A percentile compares a stretch with the other conserved stretches of the same genome.
phyloP scores from a whole-genome alignment of 371 early-diverging fungal species.

The Actinomucor elegans region DNA sequence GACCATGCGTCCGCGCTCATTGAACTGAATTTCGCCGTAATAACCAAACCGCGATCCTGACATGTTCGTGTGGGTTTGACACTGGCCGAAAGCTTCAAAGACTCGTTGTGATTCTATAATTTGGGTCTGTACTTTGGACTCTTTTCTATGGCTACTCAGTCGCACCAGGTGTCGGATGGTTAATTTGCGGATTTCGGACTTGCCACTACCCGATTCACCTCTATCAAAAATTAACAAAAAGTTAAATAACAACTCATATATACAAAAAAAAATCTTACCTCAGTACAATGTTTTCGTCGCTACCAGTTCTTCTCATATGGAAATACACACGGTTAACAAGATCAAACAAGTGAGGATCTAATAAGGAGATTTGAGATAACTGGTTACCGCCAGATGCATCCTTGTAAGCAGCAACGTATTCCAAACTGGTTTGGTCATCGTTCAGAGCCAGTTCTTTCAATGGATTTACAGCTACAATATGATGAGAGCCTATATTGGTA shows the following conservation, averaged over 20 bases:
- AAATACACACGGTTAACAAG: constrained; percentile 64
- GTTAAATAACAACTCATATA: constrained; percentile 1
- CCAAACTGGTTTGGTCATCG: constrained; percentile 64
- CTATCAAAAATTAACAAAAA: constrained; percentile 49
- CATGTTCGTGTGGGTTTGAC: constrained; percentile 64
- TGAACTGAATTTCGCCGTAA: constrained; percentile 88
- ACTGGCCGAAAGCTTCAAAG: constrained; percentile 84
- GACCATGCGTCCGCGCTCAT: constrained; percentile 58
- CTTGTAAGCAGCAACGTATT: constrained; percentile 72
- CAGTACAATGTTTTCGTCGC: constrained; percentile 73
- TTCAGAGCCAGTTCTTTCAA: constrained; percentile 41
- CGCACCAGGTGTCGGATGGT: constrained; percentile 69
- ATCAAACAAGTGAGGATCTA: constrained; percentile 85
- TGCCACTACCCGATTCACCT: constrained; percentile 88
- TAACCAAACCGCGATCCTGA: constrained; percentile 87
- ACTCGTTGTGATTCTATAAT: constrained; percentile 72
- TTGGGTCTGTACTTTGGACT: constrained; percentile 73
- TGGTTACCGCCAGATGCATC: constrained; percentile 37
- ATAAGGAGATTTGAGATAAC: not conserved
- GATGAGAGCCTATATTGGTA: constrained; percentile 65
- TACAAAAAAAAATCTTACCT: constrained; percentile 40
- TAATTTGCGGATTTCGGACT: constrained; percentile 70
- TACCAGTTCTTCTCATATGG: constrained; percentile 81
- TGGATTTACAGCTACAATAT: constrained; percentile 63
- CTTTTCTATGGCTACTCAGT: constrained; percentile 75